phyloP scores from a whole-genome alignment of 768 basidiomycete genomes.

The Serendipita vermifera region DNA sequence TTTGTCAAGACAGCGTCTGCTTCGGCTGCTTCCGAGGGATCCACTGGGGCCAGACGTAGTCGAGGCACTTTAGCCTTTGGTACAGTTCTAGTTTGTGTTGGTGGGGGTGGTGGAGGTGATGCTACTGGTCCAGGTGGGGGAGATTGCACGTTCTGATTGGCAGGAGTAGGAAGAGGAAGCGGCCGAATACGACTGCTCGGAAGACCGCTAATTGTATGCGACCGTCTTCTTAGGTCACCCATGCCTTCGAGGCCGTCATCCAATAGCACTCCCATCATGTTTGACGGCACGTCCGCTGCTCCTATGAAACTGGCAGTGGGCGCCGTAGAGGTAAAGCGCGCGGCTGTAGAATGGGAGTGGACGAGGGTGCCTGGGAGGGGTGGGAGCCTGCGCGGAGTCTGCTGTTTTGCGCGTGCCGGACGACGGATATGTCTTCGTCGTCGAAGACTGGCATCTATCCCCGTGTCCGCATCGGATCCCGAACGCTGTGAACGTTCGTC shows the following conservation, averaged over 20 bases:
- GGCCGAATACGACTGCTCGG: background rate
- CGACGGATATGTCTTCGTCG: background rate
- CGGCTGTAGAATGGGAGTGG: background rate
- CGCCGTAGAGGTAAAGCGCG: background rate
- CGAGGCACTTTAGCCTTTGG: no score
- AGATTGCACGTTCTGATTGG: background rate
- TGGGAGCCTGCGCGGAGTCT: background rate
- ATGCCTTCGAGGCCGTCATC: no score
- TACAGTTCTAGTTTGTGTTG: background rate
- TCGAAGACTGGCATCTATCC: background rate
- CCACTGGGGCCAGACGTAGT: no score
- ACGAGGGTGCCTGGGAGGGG: background rate
- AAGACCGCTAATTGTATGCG: background rate
- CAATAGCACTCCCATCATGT: no score
- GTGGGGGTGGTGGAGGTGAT: background rate
- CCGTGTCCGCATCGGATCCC: no score
- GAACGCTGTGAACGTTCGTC: no score
- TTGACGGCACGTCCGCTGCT: background rate
- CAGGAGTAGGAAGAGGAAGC: background rate
- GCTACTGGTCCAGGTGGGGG: background rate
- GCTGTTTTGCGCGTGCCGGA: background rate
- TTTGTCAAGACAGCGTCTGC: background rate
- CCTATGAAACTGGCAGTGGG: background rate
- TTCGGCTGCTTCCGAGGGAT: no score
- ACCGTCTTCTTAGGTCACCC: background rate